Conservation (phyloP, 163 green algal species). For the Volvox carteri region DNA sequence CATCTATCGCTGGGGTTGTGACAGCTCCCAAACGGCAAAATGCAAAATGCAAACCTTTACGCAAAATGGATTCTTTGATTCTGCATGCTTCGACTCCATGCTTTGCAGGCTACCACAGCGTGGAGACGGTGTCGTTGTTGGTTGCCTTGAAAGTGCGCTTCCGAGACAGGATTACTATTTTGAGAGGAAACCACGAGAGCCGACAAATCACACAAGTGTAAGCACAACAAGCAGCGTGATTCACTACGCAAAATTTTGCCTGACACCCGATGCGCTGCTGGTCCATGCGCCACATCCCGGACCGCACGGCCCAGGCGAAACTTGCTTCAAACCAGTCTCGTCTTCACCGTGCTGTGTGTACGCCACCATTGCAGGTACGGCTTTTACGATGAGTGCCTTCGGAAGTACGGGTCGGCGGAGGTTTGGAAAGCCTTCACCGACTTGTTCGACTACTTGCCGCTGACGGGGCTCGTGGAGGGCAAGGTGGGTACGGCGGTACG, state of each 20-base stretch:
- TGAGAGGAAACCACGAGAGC: constrained; percentile 99
- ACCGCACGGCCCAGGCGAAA: too few relatives aligned
- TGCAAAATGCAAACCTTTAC: too few relatives aligned
- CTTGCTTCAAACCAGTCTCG: too few relatives aligned
- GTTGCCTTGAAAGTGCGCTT: constrained; percentile 97
- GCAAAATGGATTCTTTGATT: too few relatives aligned
- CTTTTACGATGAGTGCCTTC: constrained; percentile 99
- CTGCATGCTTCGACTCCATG: background rate
- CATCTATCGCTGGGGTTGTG: background rate
- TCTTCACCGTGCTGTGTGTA: too few relatives aligned
- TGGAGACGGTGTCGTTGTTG: constrained; percentile 97
- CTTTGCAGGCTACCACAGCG: constrained; percentile 85
- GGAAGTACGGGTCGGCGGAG: constrained; percentile 97
- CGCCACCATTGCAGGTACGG: constrained; percentile 89
- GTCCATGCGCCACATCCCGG: too few relatives aligned
- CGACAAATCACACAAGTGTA: constrained; percentile 98
- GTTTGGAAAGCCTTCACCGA: constrained; percentile 99
- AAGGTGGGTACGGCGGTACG: constrained; percentile 55
- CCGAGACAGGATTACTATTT: constrained; percentile 96
- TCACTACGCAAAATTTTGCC: too few relatives aligned
- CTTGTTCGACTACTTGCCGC: constrained; percentile 98
- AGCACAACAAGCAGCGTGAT: too few relatives aligned
- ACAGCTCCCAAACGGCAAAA: too few relatives aligned
- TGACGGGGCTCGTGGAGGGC: constrained; percentile 86
- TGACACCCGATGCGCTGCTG: too few relatives aligned